phyloP scores from a whole-genome alignment of 2,329 filamentous ascomycete genomes.

The Penicillium fuscoglaucum region DNA sequence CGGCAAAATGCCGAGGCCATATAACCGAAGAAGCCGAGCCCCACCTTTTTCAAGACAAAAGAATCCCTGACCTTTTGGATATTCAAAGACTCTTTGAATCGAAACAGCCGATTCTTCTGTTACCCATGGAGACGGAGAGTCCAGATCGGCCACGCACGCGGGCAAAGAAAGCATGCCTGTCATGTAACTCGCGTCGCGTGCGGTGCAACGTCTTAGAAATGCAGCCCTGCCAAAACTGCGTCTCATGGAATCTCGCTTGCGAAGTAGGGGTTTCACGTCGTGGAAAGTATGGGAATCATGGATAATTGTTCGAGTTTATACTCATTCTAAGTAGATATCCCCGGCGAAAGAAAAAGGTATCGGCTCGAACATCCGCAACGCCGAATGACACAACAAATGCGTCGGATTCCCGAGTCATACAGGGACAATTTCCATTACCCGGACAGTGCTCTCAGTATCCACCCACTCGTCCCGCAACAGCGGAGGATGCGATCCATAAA shows the following conservation, averaged over 20 bases:
- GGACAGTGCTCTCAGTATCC: slow-evolving; percentile 11
- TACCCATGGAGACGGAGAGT: slow-evolving; percentile 6
- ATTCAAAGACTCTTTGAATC: background rate
- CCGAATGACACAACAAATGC: background rate
- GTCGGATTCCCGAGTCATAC: background rate
- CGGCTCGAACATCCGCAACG: background rate
- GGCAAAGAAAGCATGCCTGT: slow-evolving; percentile 47
- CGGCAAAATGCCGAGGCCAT: slow-evolving; percentile 10
- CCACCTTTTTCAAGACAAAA: background rate
- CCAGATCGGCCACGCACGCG: slow-evolving; percentile 28
- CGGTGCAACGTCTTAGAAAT: slow-evolving; percentile 49
- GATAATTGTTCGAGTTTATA: background rate
- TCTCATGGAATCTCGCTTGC: slow-evolving; percentile 38
- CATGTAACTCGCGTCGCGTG: slow-evolving; percentile 48
- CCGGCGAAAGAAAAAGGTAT: slow-evolving; percentile 22
- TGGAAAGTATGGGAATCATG: slow-evolving; percentile 41
- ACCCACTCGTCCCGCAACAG: background rate
- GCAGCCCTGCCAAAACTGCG: slow-evolving; percentile 48
- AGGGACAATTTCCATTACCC: slow-evolving; percentile 1
- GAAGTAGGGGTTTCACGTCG: slow-evolving; percentile 46
- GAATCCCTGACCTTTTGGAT: background rate
- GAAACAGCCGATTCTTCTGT: slow-evolving; percentile 21
- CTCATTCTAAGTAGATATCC: slow-evolving; percentile 20
- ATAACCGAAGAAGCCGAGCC: slow-evolving; percentile 24
- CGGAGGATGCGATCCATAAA: slow-evolving; percentile 20